Percentiles rank a stretch among this genome's conserved stretches.
phyloP scores from a whole-genome alignment of 2,329 filamentous ascomycete species.

The Pseudodiploospora longispora region DNA sequence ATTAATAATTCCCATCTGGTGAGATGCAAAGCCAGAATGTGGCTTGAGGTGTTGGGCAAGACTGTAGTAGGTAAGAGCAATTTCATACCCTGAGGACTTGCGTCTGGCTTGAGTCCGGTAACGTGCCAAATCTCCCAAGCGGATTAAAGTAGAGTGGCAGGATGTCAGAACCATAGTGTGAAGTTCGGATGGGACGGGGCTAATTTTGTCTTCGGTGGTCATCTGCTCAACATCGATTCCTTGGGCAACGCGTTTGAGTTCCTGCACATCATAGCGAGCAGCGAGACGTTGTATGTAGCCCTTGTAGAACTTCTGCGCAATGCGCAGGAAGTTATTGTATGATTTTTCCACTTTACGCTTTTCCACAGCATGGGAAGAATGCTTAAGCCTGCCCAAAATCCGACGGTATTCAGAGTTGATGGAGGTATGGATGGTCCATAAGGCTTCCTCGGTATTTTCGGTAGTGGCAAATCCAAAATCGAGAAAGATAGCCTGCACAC shows the following conservation, averaged over 20 bases:
- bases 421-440: slow-evolving; percentile 73
- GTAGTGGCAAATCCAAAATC: slow-evolving; percentile 60
- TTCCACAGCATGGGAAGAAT: slow-evolving; percentile 47
- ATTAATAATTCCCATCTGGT: slow-evolving; percentile 84
- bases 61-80: slow-evolving; percentile 75
- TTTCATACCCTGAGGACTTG: slow-evolving; percentile 69
- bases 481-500: slow-evolving; percentile 63
- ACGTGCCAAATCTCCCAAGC: slow-evolving; percentile 80
- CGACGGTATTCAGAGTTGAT: slow-evolving; percentile 75
- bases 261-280: slow-evolving; percentile 46
- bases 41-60: slow-evolving; percentile 74
- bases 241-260: slow-evolving; percentile 35
- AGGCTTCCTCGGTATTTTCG: slow-evolving; percentile 56
- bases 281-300: slow-evolving; percentile 74
- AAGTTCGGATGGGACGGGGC: slow-evolving; percentile 40
- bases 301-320: slow-evolving; percentile 81
- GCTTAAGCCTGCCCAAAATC: slow-evolving; percentile 49
- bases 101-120: slow-evolving; percentile 70
- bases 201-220: slow-evolving; percentile 33
- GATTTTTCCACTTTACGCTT: slow-evolving; percentile 73
- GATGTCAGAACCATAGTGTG: slow-evolving; percentile 58
- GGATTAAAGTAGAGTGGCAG: slow-evolving; percentile 76
- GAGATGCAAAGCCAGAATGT: slow-evolving; percentile 71
- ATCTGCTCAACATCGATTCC: slow-evolving; percentile 36
- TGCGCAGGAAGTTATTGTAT: slow-evolving; percentile 79